phyloP scores from a whole-genome alignment of 2,329 filamentous ascomycete species.

The Fusarium virguliforme region DNA sequence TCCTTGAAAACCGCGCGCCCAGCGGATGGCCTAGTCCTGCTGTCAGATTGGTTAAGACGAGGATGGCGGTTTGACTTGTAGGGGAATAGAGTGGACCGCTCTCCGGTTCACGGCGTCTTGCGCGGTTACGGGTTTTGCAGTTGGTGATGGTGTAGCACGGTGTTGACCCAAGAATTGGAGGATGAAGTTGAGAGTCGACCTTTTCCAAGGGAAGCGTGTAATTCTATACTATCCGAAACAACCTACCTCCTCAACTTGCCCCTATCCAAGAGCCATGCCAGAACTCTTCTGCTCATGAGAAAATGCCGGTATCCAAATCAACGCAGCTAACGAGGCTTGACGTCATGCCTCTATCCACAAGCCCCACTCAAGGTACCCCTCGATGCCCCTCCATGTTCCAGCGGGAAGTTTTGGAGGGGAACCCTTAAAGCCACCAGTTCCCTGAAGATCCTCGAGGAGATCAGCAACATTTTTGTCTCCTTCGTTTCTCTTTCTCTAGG shows the following conservation, averaged over 20 bases:
- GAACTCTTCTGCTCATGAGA: neutral
- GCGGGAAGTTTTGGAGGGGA: slow-evolving; percentile 22
- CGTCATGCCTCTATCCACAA: slow-evolving; percentile 48
- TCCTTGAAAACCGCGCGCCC: slow-evolving; percentile 26
- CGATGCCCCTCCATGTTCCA: slow-evolving; percentile 50
- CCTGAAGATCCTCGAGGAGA: slow-evolving; percentile 26
- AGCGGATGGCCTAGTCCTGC: slow-evolving; percentile 28
- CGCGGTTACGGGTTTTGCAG: slow-evolving; percentile 31
- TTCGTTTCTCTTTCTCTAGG: neutral
- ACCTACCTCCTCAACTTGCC: neutral
- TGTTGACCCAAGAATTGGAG: neutral
- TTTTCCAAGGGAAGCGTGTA: neutral
- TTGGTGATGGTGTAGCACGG: neutral
- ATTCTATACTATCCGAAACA: no score
- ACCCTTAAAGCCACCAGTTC: slow-evolving; percentile 29
- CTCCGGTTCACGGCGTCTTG: slow-evolving; percentile 32
- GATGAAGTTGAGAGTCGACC: neutral
- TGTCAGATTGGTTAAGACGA: slow-evolving; percentile 36
- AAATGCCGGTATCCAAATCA: slow-evolving; percentile 41
- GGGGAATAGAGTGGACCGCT: slow-evolving; percentile 38
- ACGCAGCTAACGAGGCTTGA: slow-evolving; percentile 45
- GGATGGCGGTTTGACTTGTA: slow-evolving; percentile 29
- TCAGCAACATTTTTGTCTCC: slow-evolving; percentile 18
- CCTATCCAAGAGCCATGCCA: neutral
- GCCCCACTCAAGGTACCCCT: slow-evolving; percentile 49